Evolutionary conservation across 179 eudicot genomes (phyloP), one percentile per base, ranked within the genome.

Genomic region (Corrigiola litoralis): DNA sequence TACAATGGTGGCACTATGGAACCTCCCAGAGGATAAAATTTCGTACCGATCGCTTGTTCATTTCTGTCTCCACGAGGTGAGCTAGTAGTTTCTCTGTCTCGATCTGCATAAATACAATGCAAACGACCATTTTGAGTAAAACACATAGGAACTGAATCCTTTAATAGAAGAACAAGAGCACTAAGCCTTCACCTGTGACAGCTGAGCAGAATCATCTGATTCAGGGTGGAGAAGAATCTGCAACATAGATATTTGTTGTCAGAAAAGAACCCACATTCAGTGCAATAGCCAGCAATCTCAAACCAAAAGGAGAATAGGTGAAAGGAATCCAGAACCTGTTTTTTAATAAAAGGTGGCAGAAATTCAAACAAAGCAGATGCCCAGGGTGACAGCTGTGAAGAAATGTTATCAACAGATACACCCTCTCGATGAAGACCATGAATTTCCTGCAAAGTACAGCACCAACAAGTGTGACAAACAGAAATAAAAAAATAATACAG

Each of bases 201-300:
- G 76, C 78, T 94, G 99, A 50, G 99, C 97, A 46, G 99, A 90
- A 74, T 94, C 91, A 78, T 94, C 99, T 54, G 99, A 94, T 78
- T 90, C 99, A 17, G 99, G 99, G 62, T 84, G 85, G 59, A 94
- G 99, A 24, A 94, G 94, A 58, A 94, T 75, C 99, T 94, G 81
- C 59, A 65, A 68, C 70, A 81, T 17, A 51, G 18, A 66, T 18
- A 71, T 16, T 36, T 20, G 37, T 10, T 24, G 47, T 31, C 13
- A 70, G 52, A 54, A 55, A 38, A 36, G 34, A 63, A 51, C 38
- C 50, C 42, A 14, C 2, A 48, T 27, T 32, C n/a, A 18, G 13
- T 6, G 36, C 6, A 28, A 20, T 29, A 27, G 62, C 13, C 28
- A 59, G 24, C 44, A 46, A 49, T 27, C 20, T 46, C 48, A 21